These are phyloP conservation scores for Cicer chorassanicum DNA, from an alignment of 306 rosid species.

Conservation along the genomic window DNA sequence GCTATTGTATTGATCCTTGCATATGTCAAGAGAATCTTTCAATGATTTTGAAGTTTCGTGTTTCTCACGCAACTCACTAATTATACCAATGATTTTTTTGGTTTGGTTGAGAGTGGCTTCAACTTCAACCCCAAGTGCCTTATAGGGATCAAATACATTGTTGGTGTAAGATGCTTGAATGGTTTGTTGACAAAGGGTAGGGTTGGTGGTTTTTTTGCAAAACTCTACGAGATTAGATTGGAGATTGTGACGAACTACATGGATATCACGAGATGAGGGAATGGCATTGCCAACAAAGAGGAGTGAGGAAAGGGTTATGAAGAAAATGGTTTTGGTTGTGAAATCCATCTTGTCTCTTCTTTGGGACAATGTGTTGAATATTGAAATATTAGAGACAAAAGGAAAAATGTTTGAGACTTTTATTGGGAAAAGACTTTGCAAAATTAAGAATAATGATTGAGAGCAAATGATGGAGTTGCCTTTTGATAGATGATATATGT, in stretches of 20 bases:
- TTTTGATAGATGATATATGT: not conserved
- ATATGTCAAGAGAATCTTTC: not conserved
- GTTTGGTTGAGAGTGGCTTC: constrained; percentile 16
- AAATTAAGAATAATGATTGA: constrained; percentile 13
- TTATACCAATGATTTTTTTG: not conserved
- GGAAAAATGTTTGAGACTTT: not conserved
- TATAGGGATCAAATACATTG: not conserved
- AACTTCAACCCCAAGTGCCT: constrained; percentile 23
- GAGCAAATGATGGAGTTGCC: not conserved
- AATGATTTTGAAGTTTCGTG: fast-evolving
- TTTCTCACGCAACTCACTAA: not conserved
- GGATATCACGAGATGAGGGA: not conserved
- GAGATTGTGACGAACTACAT: not conserved
- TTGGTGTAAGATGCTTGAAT: not conserved
- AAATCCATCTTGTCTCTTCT: constrained; percentile 42
- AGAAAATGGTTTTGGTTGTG: not conserved
- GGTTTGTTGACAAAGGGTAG: constrained; percentile 31
- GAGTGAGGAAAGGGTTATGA: not conserved
- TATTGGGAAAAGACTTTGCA: not conserved
- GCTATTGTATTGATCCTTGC: constrained; percentile 27
- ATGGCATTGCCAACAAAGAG: not conserved
- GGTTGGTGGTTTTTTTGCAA: constrained; percentile 23
- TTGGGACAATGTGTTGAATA: not conserved
- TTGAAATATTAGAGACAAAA: constrained; percentile 42
- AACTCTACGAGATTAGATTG: not conserved